Base-by-base conservation (phyloP, 345 rosid genomes). In the Lenwebbia sp. region DNA sequence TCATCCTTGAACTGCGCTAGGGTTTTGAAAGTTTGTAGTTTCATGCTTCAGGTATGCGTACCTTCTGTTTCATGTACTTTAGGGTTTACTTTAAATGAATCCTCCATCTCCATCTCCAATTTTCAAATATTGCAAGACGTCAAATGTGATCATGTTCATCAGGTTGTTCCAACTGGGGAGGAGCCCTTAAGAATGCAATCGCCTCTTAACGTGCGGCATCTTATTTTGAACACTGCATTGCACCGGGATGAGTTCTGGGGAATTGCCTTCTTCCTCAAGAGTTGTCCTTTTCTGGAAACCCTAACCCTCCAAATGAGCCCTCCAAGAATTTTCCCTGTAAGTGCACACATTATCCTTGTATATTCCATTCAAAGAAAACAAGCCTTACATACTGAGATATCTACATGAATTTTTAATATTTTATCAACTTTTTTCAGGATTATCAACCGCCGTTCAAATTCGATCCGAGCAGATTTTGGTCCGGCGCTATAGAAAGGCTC, bases 221-320 rank as follows among this genome's bases (percentile, higher is more conserved):
- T 93, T 54, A 91, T 85, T 19, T 5, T 94, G 85, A 91, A 90
- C 41, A 86, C 91, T 2, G 84, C 85, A 28, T 0, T 91, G 90
- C 90, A 88, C 15, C 15, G 10, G 0, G 82, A 87, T 30, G 94
- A 91, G 82, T 90, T 86, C 9, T 74, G 55, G 25, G 96, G 95
- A 10, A 88, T 92, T 22, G 87, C 58, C 17, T 86, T 93, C 82
- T 87, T 94, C 87, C 83, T 92, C 0, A 30, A 81, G 2, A 90
- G 92, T n/a, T 91, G 90, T n/a, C 92, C 86, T 3, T 2, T 15
- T 2, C 56, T 93, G 5, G 86, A 90, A 49, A 89, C 84, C 22
- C 92, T 94, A 26, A 91, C 91, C 11, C 50, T 93, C 49, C 89
- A 91, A 49, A 83, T 88, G 33, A 86, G 53, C 58, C 76, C 89